Percentiles rank a stretch among this genome's conserved stretches.
These are phyloP conservation scores for Singerocomus rubriflavus DNA, from an alignment of 1,284 basidiomycete species.

Conservation along the genomic window DNA sequence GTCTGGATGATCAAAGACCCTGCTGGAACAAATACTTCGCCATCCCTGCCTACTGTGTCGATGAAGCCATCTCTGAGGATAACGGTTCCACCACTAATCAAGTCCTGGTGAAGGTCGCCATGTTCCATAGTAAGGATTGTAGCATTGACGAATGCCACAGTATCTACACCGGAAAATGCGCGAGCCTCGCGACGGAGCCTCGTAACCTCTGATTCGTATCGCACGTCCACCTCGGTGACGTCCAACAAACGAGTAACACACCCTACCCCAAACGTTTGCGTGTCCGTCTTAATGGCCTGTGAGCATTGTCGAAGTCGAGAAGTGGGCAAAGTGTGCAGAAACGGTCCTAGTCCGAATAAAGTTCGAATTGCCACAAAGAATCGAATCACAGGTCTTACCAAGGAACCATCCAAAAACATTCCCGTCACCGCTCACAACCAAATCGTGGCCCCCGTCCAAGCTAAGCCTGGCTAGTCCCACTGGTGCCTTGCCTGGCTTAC, in stretches of 20 bases:
- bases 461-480: slow-evolving; percentile 57
- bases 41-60: slow-evolving; percentile 42
- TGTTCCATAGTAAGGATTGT: slow-evolving; percentile 64
- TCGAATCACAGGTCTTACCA: slow-evolving; percentile 39
- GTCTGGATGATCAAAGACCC: slow-evolving; percentile 54
- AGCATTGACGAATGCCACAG: slow-evolving; percentile 61
- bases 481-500: slow-evolving; percentile 64
- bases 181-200: slow-evolving; percentile 53
- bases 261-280: slow-evolving; percentile 52
- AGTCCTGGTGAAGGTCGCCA: slow-evolving; percentile 35
- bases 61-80: slow-evolving; percentile 56
- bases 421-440: slow-evolving; percentile 61
- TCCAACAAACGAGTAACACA: slow-evolving; percentile 54
- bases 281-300: slow-evolving; percentile 45
- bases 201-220: slow-evolving; percentile 57
- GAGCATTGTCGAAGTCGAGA: slow-evolving; percentile 49
- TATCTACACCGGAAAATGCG: slow-evolving; percentile 36
- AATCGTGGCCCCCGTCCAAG: slow-evolving; percentile 67
- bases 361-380: background rate
- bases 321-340: slow-evolving; percentile 58
- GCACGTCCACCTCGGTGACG: slow-evolving; percentile 53
- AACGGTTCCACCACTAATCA: slow-evolving; percentile 51
- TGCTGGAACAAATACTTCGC: slow-evolving; percentile 36
- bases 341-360: slow-evolving; percentile 47
- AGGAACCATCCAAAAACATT: slow-evolving; percentile 67